A percentile compares a stretch with the other conserved stretches of the same genome.
Conservation (phyloP, 1,284 basidiomycete species). For the Marasmius fiardii region DNA sequence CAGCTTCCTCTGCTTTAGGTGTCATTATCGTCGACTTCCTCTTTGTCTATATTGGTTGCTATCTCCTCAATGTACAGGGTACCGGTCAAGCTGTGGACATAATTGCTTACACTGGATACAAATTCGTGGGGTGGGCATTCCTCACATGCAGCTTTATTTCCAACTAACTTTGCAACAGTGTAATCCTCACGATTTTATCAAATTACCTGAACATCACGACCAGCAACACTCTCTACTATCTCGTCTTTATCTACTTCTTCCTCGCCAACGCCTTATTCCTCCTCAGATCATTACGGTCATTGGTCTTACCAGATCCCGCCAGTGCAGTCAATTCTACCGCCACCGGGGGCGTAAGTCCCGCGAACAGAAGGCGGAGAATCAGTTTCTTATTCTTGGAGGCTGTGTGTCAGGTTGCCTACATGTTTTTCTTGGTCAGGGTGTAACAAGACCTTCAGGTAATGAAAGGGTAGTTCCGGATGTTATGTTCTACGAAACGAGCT, state of each 20-base stretch:
- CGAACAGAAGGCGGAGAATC: constrained; percentile 18
- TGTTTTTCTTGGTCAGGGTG: constrained; percentile 16
- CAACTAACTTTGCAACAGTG: constrained; percentile 37
- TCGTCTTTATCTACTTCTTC: constrained; percentile 83
- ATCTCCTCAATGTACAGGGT: constrained; percentile 83
- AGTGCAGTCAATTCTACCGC: constrained; percentile 17
- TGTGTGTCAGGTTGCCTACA: constrained; percentile 16
- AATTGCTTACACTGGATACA: constrained; percentile 90
- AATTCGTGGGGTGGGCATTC: constrained; percentile 83
- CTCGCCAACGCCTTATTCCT: constrained; percentile 93
- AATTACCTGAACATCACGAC: constrained; percentile 56
- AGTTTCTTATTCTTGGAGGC: constrained; percentile 16
- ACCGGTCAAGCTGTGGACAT: constrained; percentile 71
- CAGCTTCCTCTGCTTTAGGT: constrained; percentile 78
- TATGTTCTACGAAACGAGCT: too few relatives aligned
- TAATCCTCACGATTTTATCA: constrained; percentile 67
- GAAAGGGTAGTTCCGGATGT: too few relatives aligned
- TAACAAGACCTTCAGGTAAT: not conserved
- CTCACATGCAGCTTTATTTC: not conserved
- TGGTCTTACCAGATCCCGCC: constrained; percentile 12
- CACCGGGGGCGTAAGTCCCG: constrained; percentile 25
- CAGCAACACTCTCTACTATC: constrained; percentile 56
- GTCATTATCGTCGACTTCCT: constrained; percentile 86
- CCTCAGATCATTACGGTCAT: constrained; percentile 14
- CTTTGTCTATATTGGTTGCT: constrained; percentile 88